Conservation (phyloP, 208 protist species). For the Acanthamoeba sp. region DNA sequence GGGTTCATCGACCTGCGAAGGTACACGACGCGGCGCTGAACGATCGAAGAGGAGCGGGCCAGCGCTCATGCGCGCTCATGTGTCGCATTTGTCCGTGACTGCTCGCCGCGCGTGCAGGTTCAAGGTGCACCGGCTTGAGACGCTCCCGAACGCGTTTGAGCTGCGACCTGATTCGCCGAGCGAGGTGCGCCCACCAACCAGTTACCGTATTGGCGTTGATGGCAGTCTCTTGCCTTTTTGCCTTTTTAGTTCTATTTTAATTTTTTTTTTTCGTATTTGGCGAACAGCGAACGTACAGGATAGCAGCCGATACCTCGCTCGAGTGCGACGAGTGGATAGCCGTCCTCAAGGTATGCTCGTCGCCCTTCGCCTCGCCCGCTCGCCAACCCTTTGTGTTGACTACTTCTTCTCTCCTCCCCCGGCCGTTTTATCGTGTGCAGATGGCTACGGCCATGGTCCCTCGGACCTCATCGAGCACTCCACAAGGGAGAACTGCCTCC, state of each 20-base stretch:
- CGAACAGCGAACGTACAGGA: neutral
- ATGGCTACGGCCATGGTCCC: neutral
- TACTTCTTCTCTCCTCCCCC: neutral
- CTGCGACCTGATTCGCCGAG: neutral
- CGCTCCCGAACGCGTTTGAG: neutral
- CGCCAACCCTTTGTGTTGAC: neutral
- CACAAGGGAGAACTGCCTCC: neutral
- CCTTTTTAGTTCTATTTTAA: neutral
- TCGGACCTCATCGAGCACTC: neutral
- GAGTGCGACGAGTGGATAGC: constrained; percentile 11
- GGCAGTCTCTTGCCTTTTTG: neutral
- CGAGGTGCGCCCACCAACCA: neutral
- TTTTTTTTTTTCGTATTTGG: too few species aligned
- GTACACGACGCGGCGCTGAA: neutral
- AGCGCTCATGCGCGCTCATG: neutral
- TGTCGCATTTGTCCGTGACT: too few species aligned
- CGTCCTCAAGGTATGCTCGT: neutral
- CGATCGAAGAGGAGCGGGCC: too few species aligned
- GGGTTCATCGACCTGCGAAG: neutral
- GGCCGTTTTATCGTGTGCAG: too few species aligned
- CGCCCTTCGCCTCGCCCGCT: neutral
- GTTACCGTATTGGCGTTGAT: neutral
- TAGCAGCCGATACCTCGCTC: neutral
- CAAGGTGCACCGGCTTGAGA: neutral
- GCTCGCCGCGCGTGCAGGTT: neutral